Conservation (phyloP, 495 filamentous ascomycete species). For the Beverwykella pulmonaria region DNA sequence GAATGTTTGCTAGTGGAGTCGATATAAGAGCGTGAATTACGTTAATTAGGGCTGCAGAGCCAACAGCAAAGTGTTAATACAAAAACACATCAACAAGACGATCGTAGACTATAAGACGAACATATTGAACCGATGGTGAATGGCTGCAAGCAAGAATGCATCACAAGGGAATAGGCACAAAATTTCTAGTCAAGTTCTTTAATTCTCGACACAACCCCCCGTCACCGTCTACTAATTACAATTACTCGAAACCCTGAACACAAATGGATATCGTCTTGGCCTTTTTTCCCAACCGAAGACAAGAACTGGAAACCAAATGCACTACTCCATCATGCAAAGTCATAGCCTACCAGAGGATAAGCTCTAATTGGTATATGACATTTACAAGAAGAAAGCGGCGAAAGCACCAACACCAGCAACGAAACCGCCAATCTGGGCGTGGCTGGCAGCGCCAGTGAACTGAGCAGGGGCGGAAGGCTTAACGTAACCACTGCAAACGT, state of each 20-base stretch:
- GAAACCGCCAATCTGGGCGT: slow-evolving; percentile 28
- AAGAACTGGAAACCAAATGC: slow-evolving; percentile 5
- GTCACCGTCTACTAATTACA: slow-evolving; percentile 23
- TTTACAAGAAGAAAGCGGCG: slow-evolving; percentile 40
- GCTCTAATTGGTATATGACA: slow-evolving; percentile 35
- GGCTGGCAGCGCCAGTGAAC: slow-evolving; percentile 35
- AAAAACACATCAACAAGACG: too few species aligned
- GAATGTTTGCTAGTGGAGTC: too few species aligned
- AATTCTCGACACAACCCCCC: slow-evolving; percentile 26
- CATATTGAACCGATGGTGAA: too few species aligned
- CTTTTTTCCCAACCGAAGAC: slow-evolving; percentile 24
- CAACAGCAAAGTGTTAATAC: too few species aligned
- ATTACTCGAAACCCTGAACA: slow-evolving; percentile 21
- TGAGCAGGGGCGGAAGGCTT: slow-evolving; percentile 25
- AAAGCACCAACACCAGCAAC: slow-evolving; percentile 38
- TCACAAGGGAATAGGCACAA: not conserved
- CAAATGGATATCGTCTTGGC: slow-evolving; percentile 24
- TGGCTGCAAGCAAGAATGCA: too few species aligned
- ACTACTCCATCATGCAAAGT: slow-evolving; percentile 34
- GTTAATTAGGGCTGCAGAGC: too few species aligned
- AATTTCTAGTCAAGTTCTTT: slow-evolving; percentile 14
- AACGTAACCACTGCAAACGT: slow-evolving; percentile 7
- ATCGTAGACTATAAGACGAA: too few species aligned
- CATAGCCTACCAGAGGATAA: slow-evolving; percentile 30
- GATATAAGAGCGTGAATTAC: too few species aligned